A percentile compares a stretch with the other conserved stretches of the same genome.
Conservation (phyloP, 495 filamentous ascomycete species). For the Glarea lozoyensis region DNA sequence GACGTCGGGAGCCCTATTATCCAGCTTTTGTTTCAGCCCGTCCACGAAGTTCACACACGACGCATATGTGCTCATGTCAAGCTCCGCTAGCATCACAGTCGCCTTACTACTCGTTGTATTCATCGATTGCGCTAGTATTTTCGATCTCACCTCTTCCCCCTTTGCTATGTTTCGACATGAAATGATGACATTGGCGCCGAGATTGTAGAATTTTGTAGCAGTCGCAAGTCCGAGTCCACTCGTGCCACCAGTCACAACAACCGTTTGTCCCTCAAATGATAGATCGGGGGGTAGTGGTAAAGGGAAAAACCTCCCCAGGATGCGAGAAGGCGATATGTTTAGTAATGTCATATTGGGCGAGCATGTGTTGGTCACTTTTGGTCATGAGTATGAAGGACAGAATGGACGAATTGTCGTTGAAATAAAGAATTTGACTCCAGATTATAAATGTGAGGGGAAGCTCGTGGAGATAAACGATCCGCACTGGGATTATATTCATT, state of each 20-base stretch:
- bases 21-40: background rate
- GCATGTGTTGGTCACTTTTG: too few species aligned
- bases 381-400: too few species aligned
- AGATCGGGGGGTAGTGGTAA: background rate
- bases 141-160: conserved; percentile 27
- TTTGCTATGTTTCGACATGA: conserved; percentile 27
- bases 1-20: background rate
- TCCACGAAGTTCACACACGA: conserved; percentile 8
- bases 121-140: too few species aligned
- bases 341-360: too few species aligned
- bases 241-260: conserved; percentile 43
- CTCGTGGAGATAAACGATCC: too few species aligned
- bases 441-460: too few species aligned
- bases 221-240: conserved; percentile 42
- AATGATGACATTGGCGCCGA: conserved; percentile 35
- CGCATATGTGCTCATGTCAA: conserved; percentile 36
- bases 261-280: conserved; percentile 24
- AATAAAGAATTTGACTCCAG: too few species aligned
- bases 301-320: too few species aligned
- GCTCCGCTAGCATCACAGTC: conserved; percentile 21
- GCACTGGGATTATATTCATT: too few species aligned
- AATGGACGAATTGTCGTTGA: too few species aligned
- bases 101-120: background rate
- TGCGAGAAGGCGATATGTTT: too few species aligned
- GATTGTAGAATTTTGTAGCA: conserved; percentile 27